phyloP scores from a whole-genome alignment of 345 rosid genomes.

The Brassica rapa region DNA sequence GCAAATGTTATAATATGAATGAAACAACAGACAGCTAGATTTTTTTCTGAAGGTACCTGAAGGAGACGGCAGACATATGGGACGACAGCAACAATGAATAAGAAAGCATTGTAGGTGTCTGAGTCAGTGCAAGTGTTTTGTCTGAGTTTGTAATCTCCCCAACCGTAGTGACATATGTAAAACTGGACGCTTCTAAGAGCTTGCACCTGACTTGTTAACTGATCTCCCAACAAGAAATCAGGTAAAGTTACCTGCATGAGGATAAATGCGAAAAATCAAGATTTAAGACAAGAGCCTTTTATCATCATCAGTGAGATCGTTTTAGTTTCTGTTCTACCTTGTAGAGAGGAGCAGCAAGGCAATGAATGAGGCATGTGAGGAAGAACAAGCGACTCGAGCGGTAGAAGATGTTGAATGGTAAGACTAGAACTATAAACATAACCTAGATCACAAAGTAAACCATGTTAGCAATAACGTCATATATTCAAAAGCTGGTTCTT shows the following conservation, averaged over 20 bases:
- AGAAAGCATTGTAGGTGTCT: constrained; percentile 44
- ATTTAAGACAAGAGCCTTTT: not conserved
- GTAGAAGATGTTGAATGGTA: constrained; percentile 43
- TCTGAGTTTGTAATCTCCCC: constrained; percentile 59
- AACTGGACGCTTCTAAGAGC: constrained; percentile 71
- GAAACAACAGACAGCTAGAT: not conserved
- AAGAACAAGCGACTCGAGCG: constrained; percentile 43
- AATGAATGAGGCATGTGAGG: constrained; percentile 42
- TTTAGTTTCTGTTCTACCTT: constrained; percentile 32
- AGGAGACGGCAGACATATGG: constrained; percentile 60
- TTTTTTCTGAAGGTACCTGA: constrained; percentile 45
- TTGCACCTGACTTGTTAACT: constrained; percentile 78
- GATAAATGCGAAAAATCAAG: not conserved
- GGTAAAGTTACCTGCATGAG: constrained; percentile 60
- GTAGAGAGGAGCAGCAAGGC: constrained; percentile 36
- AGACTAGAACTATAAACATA: constrained; percentile 30
- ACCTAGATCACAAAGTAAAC: constrained; percentile 22
- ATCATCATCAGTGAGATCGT: not conserved
- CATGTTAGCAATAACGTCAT: not conserved
- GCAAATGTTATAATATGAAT: not conserved
- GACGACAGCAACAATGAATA: constrained; percentile 60
- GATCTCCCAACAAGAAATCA: constrained; percentile 71
- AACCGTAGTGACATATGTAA: constrained; percentile 72
- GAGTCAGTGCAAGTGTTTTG: constrained; percentile 43
- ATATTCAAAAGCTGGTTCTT: not conserved